Evolutionary conservation across 352 stramenopile species (phyloP).

Genomic region (Pythium insidiosum): DNA sequence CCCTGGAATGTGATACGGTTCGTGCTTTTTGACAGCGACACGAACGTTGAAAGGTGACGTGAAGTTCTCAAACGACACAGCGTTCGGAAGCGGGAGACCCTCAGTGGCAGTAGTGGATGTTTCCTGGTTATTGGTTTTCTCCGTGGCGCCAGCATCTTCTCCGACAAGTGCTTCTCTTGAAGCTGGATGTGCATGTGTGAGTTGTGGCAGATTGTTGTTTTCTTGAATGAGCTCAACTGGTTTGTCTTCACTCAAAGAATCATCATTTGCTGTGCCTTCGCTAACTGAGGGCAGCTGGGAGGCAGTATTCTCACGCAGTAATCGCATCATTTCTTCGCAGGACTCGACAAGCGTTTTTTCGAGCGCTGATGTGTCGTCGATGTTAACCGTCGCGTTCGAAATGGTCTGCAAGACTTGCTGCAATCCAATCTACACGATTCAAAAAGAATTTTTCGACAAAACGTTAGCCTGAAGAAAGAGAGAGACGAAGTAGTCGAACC

Average conservation of each 20-base stretch:
- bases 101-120: neutral
- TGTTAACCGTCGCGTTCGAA: constrained; percentile 57
- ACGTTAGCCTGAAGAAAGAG: too few species aligned
- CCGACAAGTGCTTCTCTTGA: constrained; percentile 7
- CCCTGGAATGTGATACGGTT: constrained; percentile 51
- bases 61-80: constrained; percentile 41
- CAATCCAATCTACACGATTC: constrained; percentile 50
- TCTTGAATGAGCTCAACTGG: too few species aligned
- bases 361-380: constrained; percentile 51
- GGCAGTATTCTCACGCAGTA: constrained; percentile 36
- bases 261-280: too few species aligned
- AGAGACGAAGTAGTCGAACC: too few species aligned
- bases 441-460: too few species aligned
- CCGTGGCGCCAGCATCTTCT: neutral
- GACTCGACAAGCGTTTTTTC: constrained; percentile 47
- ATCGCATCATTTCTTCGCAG: constrained; percentile 70
- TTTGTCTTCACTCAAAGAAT: too few species aligned
- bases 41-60: constrained; percentile 76
- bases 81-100: neutral
- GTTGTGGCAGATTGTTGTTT: too few species aligned
- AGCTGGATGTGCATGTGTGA: too few species aligned
- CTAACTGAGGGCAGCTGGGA: too few species aligned
- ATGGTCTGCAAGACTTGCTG: constrained; percentile 78
- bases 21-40: constrained; percentile 44
- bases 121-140: neutral